Percentiles rank a stretch among this genome's conserved stretches.
Evolutionary conservation across 202 grass and related monocot species (phyloP).

Genomic region (Schoenoplectus tabernaemontani): DNA sequence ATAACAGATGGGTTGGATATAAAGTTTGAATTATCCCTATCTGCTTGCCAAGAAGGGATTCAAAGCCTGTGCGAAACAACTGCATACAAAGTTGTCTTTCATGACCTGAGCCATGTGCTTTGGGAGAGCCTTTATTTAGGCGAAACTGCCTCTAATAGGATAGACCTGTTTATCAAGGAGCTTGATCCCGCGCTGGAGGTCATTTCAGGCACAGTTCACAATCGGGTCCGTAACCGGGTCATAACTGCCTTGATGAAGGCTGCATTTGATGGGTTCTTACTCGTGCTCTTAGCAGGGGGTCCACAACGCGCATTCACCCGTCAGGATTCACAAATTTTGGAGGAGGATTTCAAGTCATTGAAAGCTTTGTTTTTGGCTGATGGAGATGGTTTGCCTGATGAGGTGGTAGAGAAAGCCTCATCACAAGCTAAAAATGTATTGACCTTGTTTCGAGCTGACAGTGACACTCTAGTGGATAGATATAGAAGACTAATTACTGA

Average conservation of each 20-base stretch:
- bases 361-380: slow-evolving; percentile 82
- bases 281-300: slow-evolving; percentile 91
- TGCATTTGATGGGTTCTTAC: slow-evolving; percentile 86
- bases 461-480: slow-evolving; percentile 61
- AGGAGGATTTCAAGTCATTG: slow-evolving; percentile 73
- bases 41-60: slow-evolving; percentile 72
- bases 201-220: slow-evolving; percentile 74
- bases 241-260: slow-evolving; percentile 98
- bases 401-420: slow-evolving; percentile 83
- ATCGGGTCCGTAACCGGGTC: slow-evolving; percentile 63
- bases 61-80: slow-evolving; percentile 79
- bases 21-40: slow-evolving; percentile 78
- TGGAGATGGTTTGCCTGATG: slow-evolving; percentile 94
- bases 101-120: slow-evolving; percentile 65
- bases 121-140: slow-evolving; percentile 76
- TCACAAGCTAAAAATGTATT: slow-evolving; percentile 81
- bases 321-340: slow-evolving; percentile 62
- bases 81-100: slow-evolving; percentile 85
- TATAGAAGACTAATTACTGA: slow-evolving; percentile 56
- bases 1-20: slow-evolving; percentile 60
- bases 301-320: slow-evolving; percentile 62
- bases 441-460: slow-evolving; percentile 55
- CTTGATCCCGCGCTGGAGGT: slow-evolving; percentile 76
- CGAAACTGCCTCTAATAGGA: slow-evolving; percentile 55
- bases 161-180: slow-evolving; percentile 56